These are phyloP conservation scores for Ricinus communis DNA, from an alignment of 345 rosid species.

Conservation along the genomic window DNA sequence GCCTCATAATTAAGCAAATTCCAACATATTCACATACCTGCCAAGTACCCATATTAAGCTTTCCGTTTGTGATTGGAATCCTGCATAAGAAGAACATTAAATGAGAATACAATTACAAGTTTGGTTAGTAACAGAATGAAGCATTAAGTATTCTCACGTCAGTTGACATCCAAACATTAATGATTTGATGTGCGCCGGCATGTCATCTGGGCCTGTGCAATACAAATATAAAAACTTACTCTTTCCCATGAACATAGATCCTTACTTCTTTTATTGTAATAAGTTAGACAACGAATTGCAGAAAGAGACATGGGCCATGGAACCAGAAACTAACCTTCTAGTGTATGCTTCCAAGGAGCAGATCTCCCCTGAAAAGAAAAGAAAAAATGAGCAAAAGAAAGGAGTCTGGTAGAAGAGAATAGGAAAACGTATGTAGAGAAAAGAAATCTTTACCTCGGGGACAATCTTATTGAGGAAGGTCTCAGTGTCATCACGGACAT, in stretches of 20 bases:
- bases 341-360: slow-evolving; percentile 94
- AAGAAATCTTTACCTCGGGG: slow-evolving; percentile 58
- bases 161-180: slow-evolving; percentile 90
- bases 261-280: too few species aligned
- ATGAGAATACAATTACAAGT: background rate
- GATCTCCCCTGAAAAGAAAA: slow-evolving; percentile 64
- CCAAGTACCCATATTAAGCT: slow-evolving; percentile 95
- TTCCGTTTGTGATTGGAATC: slow-evolving; percentile 78
- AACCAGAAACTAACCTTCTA: slow-evolving; percentile 62
- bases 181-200: slow-evolving; percentile 97
- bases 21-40: slow-evolving; percentile 54
- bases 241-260: too few species aligned
- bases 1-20: too few species aligned
- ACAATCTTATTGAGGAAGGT: slow-evolving; percentile 88
- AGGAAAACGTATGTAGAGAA: background rate
- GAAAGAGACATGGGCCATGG: too few species aligned
- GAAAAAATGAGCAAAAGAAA: slow-evolving; percentile 4
- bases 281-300: too few species aligned
- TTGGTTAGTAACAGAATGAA: background rate
- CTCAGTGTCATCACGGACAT: slow-evolving; percentile 90
- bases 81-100: slow-evolving; percentile 39
- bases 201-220: slow-evolving; percentile 84
- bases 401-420: background rate
- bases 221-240: too few species aligned
- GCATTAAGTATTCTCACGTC: slow-evolving; percentile 55